A percentile compares a stretch with the other conserved stretches of the same genome.
Evolutionary conservation across 805 yeast genomes (phyloP).

Genomic region (Cyberlindnera maclurae): DNA sequence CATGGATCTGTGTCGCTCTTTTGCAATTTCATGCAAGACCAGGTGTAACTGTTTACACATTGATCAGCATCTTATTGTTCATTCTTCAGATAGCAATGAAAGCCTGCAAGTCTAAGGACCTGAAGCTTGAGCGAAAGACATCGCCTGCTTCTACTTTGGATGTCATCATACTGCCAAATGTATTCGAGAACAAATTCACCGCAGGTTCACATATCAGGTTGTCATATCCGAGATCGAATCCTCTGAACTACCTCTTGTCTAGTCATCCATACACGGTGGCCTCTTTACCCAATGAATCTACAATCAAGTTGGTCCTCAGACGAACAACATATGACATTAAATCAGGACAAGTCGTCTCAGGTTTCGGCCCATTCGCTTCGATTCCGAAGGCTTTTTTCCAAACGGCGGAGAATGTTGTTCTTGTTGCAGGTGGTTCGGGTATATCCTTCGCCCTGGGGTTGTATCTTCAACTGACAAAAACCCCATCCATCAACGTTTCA

Average conservation of each 20-base stretch:
- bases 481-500: slow-evolving; percentile 26
- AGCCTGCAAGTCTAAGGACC: slow-evolving; percentile 17
- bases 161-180: slow-evolving; percentile 21
- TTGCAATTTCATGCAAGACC: slow-evolving; percentile 66
- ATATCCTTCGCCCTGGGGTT: slow-evolving; percentile 56
- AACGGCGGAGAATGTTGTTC: slow-evolving; percentile 41
- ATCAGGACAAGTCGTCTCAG: slow-evolving; percentile 28
- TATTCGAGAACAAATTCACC: slow-evolving; percentile 15
- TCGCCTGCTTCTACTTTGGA: slow-evolving; percentile 18
- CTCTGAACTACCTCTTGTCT: slow-evolving; percentile 43
- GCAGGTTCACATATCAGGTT: slow-evolving; percentile 59
- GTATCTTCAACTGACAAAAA: slow-evolving; percentile 31
- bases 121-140: slow-evolving; percentile 12
- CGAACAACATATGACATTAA: slow-evolving; percentile 30
- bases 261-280: slow-evolving; percentile 66
- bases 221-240: slow-evolving; percentile 29
- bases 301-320: slow-evolving; percentile 39
- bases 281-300: slow-evolving; percentile 32
- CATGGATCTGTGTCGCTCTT: slow-evolving; percentile 37
- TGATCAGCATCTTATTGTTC: slow-evolving; percentile 26
- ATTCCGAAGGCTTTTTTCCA: slow-evolving; percentile 37
- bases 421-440: slow-evolving; percentile 72
- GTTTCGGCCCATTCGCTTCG: slow-evolving; percentile 39
- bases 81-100: slow-evolving; percentile 32
- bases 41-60: slow-evolving; percentile 38